Evolutionary conservation across 192 early-diverging fungal species (phyloP), one percentile per base, ranked within the genome.

Genomic region (Coemansia sp.): DNA sequence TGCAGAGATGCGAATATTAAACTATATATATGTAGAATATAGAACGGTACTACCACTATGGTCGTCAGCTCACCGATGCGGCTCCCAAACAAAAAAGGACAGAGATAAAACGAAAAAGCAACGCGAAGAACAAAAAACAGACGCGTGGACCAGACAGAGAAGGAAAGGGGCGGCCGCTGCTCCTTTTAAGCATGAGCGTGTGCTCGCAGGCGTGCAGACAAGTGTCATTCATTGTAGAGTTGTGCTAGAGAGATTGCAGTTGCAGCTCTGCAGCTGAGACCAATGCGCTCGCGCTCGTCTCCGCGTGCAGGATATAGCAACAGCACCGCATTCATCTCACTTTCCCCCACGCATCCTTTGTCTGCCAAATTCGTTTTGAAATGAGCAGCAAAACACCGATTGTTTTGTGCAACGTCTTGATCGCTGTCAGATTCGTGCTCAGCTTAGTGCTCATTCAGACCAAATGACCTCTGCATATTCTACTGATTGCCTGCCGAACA

Each of bases 271-370:
- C 50, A 25, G 50, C 50, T 52, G 50, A 21, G 50, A 52, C 50
- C 50, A 52, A 52, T 23, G 23, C 20, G 23, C 40, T 42, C 4
- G 40, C 40, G 14, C 40, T 42, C 40, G 17, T 52, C 23, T 52
- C 20, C 20, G 20, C 50, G 50, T 54, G 52, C 52, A 54, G 52
- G 52, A 54, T 54, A 26, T 54, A 54, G 52, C 52, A 54, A 54
- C 28, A 52, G 23, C 40, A 42, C 11, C 40, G 15, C 50, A 52
- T 52, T 52, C 50, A 52, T 52, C 50, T 54, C 40, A 42, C 40
- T 42, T 12, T 42, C 12, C 40, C 40, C 40, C 40, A n/a, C 40
- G 40, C 40, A 15, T 42, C 40, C 52, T 28, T 54, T 54, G 23
- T 54, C 25, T 26, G 28, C 52, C 52, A 28, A 28, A 54, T 54